Percentiles rank a stretch among this genome's conserved stretches.
Evolutionary conservation across 1,139 yeast genomes (phyloP).

Genomic region (Debaryomycetaceae sp.): DNA sequence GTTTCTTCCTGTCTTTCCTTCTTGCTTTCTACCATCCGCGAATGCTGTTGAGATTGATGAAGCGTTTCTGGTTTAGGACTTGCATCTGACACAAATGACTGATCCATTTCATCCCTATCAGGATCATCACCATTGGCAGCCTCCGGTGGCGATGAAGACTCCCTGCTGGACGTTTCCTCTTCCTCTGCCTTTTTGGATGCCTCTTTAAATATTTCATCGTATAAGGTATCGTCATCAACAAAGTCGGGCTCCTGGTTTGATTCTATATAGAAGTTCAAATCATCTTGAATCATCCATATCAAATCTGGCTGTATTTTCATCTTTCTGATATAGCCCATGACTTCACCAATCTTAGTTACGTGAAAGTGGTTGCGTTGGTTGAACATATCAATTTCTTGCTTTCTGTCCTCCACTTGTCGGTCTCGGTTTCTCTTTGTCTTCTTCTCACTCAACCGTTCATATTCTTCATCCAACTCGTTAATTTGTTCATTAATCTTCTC

Average conservation of each 20-base stretch:
- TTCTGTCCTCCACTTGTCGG: conserved; percentile 37
- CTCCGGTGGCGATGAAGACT: background rate
- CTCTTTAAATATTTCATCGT: conserved; percentile 40
- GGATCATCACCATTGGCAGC: background rate
- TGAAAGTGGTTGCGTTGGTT: conserved; percentile 37
- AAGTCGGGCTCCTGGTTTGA: conserved; percentile 40
- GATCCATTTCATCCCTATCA: background rate
- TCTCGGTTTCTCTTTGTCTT: conserved; percentile 39
- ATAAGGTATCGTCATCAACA: conserved; percentile 36
- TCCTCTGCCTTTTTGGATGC: conserved; percentile 9
- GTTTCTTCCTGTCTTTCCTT: background rate
- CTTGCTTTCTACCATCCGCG: background rate
- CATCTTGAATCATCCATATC: conserved; percentile 38
- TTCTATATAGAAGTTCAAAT: conserved; percentile 36
- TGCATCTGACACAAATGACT: background rate
- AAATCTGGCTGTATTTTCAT: conserved; percentile 32
- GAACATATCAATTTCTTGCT: conserved; percentile 40
- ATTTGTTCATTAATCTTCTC: conserved; percentile 35
- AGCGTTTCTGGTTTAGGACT: background rate
- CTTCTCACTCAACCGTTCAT: conserved; percentile 39
- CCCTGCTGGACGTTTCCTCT: background rate
- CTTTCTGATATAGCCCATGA: conserved; percentile 29
- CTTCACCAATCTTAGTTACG: conserved; percentile 32
- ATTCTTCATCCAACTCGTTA: conserved; percentile 31
- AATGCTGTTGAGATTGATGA: background rate